Evolutionary conservation across 768 basidiomycete species (phyloP).

Genomic region (Lentinus brumalis): DNA sequence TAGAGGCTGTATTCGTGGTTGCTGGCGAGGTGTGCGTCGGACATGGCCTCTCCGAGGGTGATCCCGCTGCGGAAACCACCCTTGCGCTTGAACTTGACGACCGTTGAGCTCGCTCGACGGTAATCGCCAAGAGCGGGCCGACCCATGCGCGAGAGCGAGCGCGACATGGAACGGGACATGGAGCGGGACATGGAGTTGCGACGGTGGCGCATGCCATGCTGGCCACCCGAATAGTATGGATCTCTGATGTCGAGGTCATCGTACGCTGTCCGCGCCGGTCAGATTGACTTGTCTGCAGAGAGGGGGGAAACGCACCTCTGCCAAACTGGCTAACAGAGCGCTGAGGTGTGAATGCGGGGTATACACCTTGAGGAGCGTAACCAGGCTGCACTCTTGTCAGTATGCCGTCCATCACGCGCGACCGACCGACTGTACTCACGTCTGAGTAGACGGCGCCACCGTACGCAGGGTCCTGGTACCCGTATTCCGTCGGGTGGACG

Average conservation of each 20-base stretch:
- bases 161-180: constrained; percentile 1
- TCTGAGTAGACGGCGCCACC: constrained; percentile 43
- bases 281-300: not conserved
- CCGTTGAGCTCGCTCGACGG: constrained; percentile 48
- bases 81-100: constrained; percentile 76
- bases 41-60: constrained; percentile 68
- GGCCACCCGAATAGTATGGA: constrained; percentile 46
- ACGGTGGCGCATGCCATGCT: constrained; percentile 19
- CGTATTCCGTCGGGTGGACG: constrained; percentile 19
- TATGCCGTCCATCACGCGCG: not conserved
- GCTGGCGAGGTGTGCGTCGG: constrained; percentile 59
- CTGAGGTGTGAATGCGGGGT: constrained; percentile 44
- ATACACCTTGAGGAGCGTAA: constrained; percentile 39
- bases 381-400: not conserved
- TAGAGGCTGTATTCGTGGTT: constrained; percentile 63
- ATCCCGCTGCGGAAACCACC: constrained; percentile 66
- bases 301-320: constrained; percentile 22
- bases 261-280: constrained; percentile 41
- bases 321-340: constrained; percentile 27
- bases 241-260: constrained; percentile 55
- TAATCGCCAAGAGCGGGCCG: constrained; percentile 39
- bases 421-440: constrained; percentile 32
- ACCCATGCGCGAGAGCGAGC: constrained; percentile 18
- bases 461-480: constrained; percentile 44
- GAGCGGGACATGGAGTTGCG: constrained; percentile 50